These are phyloP conservation scores for Didymella sp. DNA, from an alignment of 2,329 filamentous ascomycete genomes.

Conservation along the genomic window DNA sequence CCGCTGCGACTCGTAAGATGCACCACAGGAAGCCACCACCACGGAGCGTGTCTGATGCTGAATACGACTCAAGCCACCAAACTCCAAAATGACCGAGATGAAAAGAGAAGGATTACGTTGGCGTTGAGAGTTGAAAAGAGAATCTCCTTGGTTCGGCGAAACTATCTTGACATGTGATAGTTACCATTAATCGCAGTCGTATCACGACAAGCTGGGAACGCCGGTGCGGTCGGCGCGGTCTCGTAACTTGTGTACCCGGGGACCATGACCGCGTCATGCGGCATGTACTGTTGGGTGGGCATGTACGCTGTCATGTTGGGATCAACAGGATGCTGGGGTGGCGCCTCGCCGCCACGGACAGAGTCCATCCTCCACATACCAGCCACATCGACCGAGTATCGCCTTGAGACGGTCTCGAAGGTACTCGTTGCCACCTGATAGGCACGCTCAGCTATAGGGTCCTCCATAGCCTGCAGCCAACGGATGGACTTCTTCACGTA, in stretches of 20 bases:
- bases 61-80: background rate
- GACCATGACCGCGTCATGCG: background rate
- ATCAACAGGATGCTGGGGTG: background rate
- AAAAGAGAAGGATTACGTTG: background rate
- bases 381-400: constrained; percentile 22
- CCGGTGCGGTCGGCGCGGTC: background rate
- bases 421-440: constrained; percentile 29
- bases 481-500: constrained; percentile 41
- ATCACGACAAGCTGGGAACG: constrained; percentile 3
- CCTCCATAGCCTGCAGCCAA: constrained; percentile 47
- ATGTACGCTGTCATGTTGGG: constrained; percentile 3
- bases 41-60: background rate
- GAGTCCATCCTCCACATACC: constrained; percentile 21
- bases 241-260: constrained; percentile 12
- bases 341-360: background rate
- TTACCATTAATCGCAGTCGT: constrained; percentile 3
- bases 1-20: background rate
- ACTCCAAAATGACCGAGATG: background rate
- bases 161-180: constrained; percentile 12
- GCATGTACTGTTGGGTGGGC: constrained; percentile 2
- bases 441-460: constrained; percentile 36
- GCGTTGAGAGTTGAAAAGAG: background rate
- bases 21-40: background rate
- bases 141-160: background rate
- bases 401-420: constrained; percentile 27